A percentile compares a stretch with the other conserved stretches of the same genome.
Evolutionary conservation across 495 filamentous ascomycete genomes (phyloP).

Genomic region (Astrothelium macrocarpum): DNA sequence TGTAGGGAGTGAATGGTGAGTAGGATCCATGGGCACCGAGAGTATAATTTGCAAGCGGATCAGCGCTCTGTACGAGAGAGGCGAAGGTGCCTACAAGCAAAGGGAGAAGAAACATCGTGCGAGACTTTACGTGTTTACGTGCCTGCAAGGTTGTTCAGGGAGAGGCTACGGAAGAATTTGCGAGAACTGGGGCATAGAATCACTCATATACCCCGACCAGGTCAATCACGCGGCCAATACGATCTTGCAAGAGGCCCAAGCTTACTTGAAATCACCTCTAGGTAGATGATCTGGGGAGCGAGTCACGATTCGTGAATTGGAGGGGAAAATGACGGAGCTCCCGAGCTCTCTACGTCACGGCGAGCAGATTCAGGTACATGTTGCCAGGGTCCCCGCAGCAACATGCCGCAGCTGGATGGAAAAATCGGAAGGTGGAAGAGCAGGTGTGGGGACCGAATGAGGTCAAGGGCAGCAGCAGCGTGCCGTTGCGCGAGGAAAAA

Average conservation of each 20-base stretch:
- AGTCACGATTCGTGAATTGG: neutral
- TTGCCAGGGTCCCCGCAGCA: neutral
- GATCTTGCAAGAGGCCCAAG: neutral
- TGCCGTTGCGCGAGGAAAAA: neutral
- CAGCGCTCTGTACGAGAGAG: neutral
- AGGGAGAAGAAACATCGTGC: neutral
- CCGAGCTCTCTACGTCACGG: neutral
- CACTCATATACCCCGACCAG: neutral
- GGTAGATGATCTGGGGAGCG: neutral
- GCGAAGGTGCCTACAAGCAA: neutral
- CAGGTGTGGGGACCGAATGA: neutral
- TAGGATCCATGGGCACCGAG: neutral
- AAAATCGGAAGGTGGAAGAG: constrained; percentile 1
- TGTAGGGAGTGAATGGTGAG: constrained; percentile 49
- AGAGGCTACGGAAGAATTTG: neutral
- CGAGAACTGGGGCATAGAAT: neutral
- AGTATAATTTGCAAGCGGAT: neutral
- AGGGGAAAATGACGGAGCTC: constrained; percentile 4
- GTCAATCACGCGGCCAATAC: neutral
- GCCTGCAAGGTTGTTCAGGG: neutral
- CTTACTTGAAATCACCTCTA: neutral
- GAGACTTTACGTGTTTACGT: neutral
- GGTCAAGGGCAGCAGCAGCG: neutral
- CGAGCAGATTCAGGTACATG: neutral
- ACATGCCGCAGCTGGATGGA: constrained; percentile 2